Conservation (phyloP, 495 filamentous ascomycete species). For the Cairneyella variabilis region DNA sequence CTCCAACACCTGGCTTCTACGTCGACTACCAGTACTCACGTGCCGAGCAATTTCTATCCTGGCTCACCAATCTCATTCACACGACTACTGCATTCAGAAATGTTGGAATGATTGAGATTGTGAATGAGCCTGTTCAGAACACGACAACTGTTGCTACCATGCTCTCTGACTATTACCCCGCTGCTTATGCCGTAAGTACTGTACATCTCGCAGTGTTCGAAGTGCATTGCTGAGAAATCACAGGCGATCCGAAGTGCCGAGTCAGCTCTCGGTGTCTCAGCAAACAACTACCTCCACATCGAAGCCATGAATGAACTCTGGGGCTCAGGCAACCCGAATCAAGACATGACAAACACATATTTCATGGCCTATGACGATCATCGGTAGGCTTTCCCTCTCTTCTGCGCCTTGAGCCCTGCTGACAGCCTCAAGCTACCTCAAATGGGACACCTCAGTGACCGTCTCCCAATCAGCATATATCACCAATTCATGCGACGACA, state of each 20-base stretch:
- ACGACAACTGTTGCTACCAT: conserved; percentile 24
- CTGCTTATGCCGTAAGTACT: conserved; percentile 32
- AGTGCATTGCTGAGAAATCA: background rate
- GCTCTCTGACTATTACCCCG: conserved; percentile 41
- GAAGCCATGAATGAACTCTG: conserved; percentile 46
- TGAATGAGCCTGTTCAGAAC: conserved; percentile 55
- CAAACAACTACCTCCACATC: conserved; percentile 43
- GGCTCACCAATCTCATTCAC: conserved; percentile 55
- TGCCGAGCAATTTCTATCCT: conserved; percentile 53
- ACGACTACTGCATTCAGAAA: conserved; percentile 44
- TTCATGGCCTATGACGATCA: conserved; percentile 27
- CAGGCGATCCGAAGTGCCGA: conserved; percentile 48
- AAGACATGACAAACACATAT: conserved; percentile 30
- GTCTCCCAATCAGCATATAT: conserved; percentile 45
- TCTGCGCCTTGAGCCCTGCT: conserved; percentile 17
- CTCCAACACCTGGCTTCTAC: conserved; percentile 50
- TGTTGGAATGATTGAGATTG: conserved; percentile 57
- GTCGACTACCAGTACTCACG: conserved; percentile 51
- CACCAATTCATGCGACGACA: conserved; percentile 45
- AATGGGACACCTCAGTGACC: conserved; percentile 42
- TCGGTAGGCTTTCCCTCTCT: conserved; percentile 34
- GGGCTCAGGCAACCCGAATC: conserved; percentile 21
- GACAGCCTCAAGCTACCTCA: conserved; percentile 42
- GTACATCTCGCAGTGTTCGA: background rate
- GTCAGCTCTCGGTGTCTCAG: conserved; percentile 31